Conservation (phyloP, 192 early-diverging fungal species). For the Lobosporangium transversale region DNA sequence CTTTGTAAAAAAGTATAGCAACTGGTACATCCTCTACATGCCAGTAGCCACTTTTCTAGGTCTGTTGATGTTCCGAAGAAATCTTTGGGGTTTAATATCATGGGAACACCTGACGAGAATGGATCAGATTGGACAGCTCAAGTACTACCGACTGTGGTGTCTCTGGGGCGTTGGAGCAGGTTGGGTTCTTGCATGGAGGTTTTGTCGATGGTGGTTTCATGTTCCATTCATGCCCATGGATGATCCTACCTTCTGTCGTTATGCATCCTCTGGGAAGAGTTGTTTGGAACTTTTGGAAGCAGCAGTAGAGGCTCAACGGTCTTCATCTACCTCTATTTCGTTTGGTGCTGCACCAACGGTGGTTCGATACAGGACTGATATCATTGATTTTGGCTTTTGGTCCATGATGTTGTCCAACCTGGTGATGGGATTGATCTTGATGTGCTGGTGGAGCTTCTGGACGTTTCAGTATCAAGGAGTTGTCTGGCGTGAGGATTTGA, state of each 20-base stretch:
- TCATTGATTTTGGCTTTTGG: conserved; percentile 49
- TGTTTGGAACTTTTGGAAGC: conserved; percentile 29
- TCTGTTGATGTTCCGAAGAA: conserved; percentile 57
- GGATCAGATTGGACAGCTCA: conserved; percentile 54
- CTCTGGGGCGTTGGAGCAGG: conserved; percentile 57
- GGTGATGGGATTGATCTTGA: conserved; percentile 57
- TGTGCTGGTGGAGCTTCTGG: conserved; percentile 67
- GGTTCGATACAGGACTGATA: conserved; percentile 43
- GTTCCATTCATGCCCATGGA: conserved; percentile 51
- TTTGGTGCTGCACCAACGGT: not conserved
- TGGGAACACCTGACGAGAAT: conserved; percentile 63
- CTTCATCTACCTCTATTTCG: not conserved
- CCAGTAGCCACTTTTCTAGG: conserved; percentile 58
- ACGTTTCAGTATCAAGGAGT: conserved; percentile 66
- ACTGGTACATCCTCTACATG: conserved; percentile 54
- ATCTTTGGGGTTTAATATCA: conserved; percentile 64
- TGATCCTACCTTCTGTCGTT: conserved; percentile 40
- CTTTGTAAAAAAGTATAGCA: conserved; percentile 56
- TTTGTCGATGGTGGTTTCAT: conserved; percentile 50
- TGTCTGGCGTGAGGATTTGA: conserved; percentile 62
- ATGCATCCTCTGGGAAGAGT: conserved; percentile 42
- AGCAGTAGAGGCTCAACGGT: conserved; percentile 10
- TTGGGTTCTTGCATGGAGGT: conserved; percentile 59
- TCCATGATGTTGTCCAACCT: conserved; percentile 53
- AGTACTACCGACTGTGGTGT: conserved; percentile 62